Base-by-base conservation (phyloP, 1,139 yeast genomes). In the Candida labiduridarum region DNA sequence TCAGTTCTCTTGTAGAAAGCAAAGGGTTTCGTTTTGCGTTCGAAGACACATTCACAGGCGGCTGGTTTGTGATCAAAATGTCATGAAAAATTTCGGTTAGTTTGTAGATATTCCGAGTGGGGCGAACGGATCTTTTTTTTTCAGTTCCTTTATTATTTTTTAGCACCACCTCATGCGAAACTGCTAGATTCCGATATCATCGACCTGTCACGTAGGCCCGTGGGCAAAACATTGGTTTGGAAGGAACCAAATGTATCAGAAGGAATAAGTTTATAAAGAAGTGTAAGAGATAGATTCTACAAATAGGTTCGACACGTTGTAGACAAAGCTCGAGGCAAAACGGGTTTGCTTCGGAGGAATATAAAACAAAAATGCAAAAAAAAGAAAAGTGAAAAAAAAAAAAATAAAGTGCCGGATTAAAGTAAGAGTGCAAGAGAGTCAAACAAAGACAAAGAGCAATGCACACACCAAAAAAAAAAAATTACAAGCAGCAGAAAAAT, bases 121-220 rank as follows among this genome's bases (percentile, higher is more conserved):
- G 41, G 40, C 41, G 41, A 38, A 38, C 41, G 41, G 41, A 38
- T 19, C 41, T 38, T 12, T 38, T 38, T 22, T 22, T 38, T 22
- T 38, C 18, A 16, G 27, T 15, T 36, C 15, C n/a, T 36, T 18
- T 36, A 14, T 36, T n/a, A 38, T 18, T 36, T 36, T 36, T 14
- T 18, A 34, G 18, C 29, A 25, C 29, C 3, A 25, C 29, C 29
- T 25, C 29, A 25, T 25, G 38, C 38, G 38, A 16, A 14, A 36
- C 40, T 22, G 12, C 40, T 16, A 18, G 40, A 36, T 36, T 36
- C 25, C 40, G 25, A 31, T 5, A 31, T 25, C 8, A 25, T 25
- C 10, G 29, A 7, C 29, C 9, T 25, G 10, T 8, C 10, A 4
- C 2, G 8, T 7, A 2, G 29, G 29, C 29, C 10, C 29, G 29